phyloP scores from a whole-genome alignment of 2,329 filamentous ascomycete species.

The Colletotrichum scovillei region DNA sequence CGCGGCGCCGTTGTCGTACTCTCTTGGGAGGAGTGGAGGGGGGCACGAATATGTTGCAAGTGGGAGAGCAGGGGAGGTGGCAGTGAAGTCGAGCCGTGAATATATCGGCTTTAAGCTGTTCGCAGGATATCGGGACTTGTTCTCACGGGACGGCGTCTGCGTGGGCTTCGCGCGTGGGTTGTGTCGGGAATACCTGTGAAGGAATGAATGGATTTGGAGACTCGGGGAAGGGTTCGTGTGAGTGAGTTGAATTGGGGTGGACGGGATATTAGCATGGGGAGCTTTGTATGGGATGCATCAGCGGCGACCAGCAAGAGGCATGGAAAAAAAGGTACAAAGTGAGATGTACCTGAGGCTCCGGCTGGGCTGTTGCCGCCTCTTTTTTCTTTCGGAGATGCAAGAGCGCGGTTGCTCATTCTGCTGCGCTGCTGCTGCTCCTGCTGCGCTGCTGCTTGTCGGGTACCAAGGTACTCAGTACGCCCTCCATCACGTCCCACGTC shows the following conservation, averaged over 20 bases:
- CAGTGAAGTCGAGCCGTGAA: background rate
- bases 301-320: background rate
- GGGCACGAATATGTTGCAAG: background rate
- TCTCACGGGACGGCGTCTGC: background rate
- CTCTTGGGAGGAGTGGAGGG: background rate
- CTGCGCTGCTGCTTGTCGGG: background rate
- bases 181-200: slow-evolving; percentile 10
- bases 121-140: background rate
- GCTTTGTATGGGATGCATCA: slow-evolving; percentile 23
- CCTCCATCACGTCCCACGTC: background rate
- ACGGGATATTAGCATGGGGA: slow-evolving; percentile 22
- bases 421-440: background rate
- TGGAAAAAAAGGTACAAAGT: slow-evolving; percentile 10
- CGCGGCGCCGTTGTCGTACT: background rate
- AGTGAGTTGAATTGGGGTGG: slow-evolving; percentile 29
- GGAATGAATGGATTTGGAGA: slow-evolving; percentile 29
- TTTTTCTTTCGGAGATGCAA: background rate
- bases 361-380: background rate
- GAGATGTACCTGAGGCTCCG: slow-evolving; percentile 21
- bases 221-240: slow-evolving; percentile 26
- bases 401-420: background rate
- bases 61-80: background rate
- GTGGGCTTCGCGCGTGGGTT: background rate
- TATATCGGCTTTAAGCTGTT: background rate
- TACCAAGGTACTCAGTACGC: background rate